Evolutionary conservation across 1,139 yeast species (phyloP), one percentile per base, ranked within the genome.

Genomic region (Saccharomycopsis hybrid): DNA sequence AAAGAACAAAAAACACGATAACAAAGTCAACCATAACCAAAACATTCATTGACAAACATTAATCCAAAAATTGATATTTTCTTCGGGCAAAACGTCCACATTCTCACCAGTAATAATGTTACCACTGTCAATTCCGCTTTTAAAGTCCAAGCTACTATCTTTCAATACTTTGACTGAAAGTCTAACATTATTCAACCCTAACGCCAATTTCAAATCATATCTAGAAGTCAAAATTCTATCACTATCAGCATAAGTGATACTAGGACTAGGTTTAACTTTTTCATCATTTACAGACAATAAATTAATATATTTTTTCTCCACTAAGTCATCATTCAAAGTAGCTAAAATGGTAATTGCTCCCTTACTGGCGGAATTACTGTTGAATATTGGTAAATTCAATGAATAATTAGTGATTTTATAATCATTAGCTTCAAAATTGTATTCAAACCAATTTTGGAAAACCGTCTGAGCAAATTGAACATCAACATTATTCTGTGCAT

Each of bases 241-340:
- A 24, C 45, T 48, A 30, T 61, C 64, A 1, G 61, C 57, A 50
- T 65, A 73, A 67, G 60, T 72, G 68, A 54, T 64, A 54, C 60
- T 72, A 58, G 62, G 76, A 67, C 46, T 69, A 62, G 50, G 74
- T 38, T 59, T 64, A 1, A 76, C 74, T 51, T 71, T 75, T 46
- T 75, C 79, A 27, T 76, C 78, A 57, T 78, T 78, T 18, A 77
- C 74, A 5, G 63, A 64, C 47, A 78, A 62, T 36, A 64, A 66
- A 49, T 75, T 72, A 59, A 69, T 72, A 56, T 72, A 72, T 47
- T 74, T 78, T 48, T 73, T 70, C 9, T 65, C 60, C 52, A 66
- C 63, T 27, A 78, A 62, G 31, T 67, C 58, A 45, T 68, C 69
- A 57, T 76, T 77, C 52, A 78, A 66, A 2, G 70, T 65, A 2